Percentiles rank a stretch among this genome's conserved stretches.
Conservation (phyloP, 2,329 filamentous ascomycete species). For the Pestalotiopsis sp. region DNA sequence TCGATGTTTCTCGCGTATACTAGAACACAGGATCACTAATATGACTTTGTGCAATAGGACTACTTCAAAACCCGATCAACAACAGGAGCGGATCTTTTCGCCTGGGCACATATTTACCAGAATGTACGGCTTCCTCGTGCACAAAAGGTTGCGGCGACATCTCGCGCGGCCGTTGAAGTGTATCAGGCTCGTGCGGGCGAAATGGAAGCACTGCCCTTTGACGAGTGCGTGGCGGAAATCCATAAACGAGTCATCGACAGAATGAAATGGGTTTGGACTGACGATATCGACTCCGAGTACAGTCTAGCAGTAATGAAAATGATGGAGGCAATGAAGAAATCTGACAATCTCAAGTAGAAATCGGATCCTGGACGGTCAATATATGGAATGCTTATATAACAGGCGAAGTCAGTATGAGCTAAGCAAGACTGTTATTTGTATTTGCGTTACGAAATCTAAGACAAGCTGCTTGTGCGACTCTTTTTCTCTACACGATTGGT, state of each 20-base stretch:
- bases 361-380: not conserved
- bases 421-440: too few relatives aligned
- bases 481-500: too few relatives aligned
- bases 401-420: too few relatives aligned
- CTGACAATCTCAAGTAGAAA: not conserved
- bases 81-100: not conserved
- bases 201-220: slow-evolving; percentile 34
- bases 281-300: slow-evolving; percentile 32
- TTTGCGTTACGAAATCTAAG: too few relatives aligned
- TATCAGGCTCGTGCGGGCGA: slow-evolving; percentile 39
- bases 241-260: slow-evolving; percentile 27
- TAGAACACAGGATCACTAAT: slow-evolving; percentile 25
- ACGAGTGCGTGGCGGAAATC: slow-evolving; percentile 37
- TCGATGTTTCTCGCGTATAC: not conserved
- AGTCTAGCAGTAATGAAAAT: slow-evolving; percentile 5
- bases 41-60: not conserved
- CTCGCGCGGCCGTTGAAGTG: slow-evolving; percentile 32
- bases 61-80: not conserved
- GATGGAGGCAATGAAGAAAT: not conserved
- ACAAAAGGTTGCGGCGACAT: slow-evolving; percentile 33
- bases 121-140: slow-evolving; percentile 34
- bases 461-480: too few relatives aligned
- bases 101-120: slow-evolving; percentile 32
- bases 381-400: too few relatives aligned
- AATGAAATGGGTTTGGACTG: slow-evolving; percentile 35